Percentiles rank a stretch among this genome's conserved stretches.
Conservation (phyloP, 495 filamentous ascomycete genomes). For the Tuber aestivum region DNA sequence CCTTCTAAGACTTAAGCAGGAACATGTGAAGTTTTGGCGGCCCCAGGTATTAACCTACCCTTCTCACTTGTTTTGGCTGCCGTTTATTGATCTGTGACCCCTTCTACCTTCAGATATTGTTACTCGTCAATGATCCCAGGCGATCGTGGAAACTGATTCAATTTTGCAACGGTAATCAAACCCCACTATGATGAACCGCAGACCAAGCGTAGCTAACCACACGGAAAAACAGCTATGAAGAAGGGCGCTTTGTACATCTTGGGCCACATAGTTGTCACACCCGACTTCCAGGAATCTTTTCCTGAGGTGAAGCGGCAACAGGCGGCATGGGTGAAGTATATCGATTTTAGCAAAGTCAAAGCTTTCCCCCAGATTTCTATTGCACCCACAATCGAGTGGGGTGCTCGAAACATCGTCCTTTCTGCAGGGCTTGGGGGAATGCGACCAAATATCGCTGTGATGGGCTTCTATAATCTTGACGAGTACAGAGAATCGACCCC, state of each 20-base stretch:
- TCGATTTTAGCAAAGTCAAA: constrained; percentile 81
- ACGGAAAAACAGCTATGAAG: constrained; percentile 53
- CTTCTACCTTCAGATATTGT: constrained; percentile 53
- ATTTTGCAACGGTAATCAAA: constrained; percentile 64
- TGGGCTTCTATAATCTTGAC: constrained; percentile 69
- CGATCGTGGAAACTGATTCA: constrained; percentile 74
- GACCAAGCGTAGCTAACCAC: not conserved
- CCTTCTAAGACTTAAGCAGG: constrained; percentile 69
- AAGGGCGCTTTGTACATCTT: constrained; percentile 81
- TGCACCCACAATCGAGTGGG: constrained; percentile 78
- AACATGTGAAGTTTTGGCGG: constrained; percentile 90
- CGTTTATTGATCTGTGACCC: constrained; percentile 11
- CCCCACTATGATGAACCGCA: not conserved
- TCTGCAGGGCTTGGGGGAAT: constrained; percentile 82
- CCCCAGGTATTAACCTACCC: constrained; percentile 50
- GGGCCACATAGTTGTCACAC: constrained; percentile 78
- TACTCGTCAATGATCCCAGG: constrained; percentile 76
- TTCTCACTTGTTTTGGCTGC: not conserved
- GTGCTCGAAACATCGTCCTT: constrained; percentile 71
- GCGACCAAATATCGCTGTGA: constrained; percentile 78
- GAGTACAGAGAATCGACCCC: constrained; percentile 57
- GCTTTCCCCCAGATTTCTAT: constrained; percentile 82
- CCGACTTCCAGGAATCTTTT: constrained; percentile 71
- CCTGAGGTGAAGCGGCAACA: constrained; percentile 77
- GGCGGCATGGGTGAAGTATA: constrained; percentile 73